Evolutionary conservation across 208 protist species (phyloP), one percentile per base, ranked within the genome.

Genomic region (Phytomonas serpens): DNA sequence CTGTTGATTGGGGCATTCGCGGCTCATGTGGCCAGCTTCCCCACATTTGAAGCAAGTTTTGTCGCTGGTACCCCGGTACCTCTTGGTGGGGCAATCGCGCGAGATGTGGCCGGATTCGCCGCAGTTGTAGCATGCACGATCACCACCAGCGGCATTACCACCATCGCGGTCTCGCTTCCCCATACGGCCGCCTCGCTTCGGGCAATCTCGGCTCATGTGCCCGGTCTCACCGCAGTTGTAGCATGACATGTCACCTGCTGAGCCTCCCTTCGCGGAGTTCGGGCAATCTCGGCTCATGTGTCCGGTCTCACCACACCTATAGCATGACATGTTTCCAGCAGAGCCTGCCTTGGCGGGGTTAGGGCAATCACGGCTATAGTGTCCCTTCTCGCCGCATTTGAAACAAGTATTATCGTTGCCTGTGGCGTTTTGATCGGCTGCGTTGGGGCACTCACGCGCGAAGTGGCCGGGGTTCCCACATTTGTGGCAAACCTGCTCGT

Each of bases 311-410:
- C 92, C 92, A 77, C 92, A 96, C 80, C 90, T 85, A 76, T 77
- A 85, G 89, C 92, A 96, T n/a, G 77, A 80, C 32, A 84, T 83
- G 62, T 74, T 80, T 34, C 79, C 81, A 47, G 75, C 81, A 14
- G 79, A 72, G 27, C 83, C 87, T 27, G 74, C 31, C 68, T 83
- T 82, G 34, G 81, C 77, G 65, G 63, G 61, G 73, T 92, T 90
- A 71, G 92, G 87, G 81, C 94, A 98, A 67, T 96, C 89, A 73
- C 94, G 89, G 79, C 78, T 90, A 69, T 88, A 76, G 81, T 92
- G 92, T 27, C 87, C 91, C 14, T 76, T 74, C 70, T 93, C 77
- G 52, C 85, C 85, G 77, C 88, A 93, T 64, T 80, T 67, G 82
- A 91, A 92, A 86, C 94, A 98, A 57, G 90, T 79, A 69, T 84